Percentiles rank a stretch among this genome's conserved stretches.
phyloP scores from a whole-genome alignment of 177 flowering plant species.

The Vitis hybrid region DNA sequence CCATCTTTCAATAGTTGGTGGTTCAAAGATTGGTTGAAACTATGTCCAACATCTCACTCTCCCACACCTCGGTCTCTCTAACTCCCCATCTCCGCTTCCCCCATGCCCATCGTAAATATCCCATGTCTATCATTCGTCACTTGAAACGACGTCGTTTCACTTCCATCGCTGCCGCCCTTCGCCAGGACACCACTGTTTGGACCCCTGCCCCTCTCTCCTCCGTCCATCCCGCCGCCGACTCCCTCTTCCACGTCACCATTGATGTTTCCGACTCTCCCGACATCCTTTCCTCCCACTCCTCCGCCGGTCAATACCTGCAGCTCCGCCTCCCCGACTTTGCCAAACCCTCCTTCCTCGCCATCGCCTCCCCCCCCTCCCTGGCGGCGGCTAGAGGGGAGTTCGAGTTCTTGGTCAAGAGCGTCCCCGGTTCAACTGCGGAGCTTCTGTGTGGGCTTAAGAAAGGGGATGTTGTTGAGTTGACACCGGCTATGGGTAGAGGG shows the following conservation, averaged over 20 bases:
- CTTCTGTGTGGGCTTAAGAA: conserved; percentile 55
- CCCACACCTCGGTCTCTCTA: too few species aligned
- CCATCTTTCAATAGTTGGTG: too few species aligned
- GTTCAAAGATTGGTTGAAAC: too few species aligned
- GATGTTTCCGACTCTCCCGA: conserved; percentile 78
- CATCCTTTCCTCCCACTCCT: conserved; percentile 57
- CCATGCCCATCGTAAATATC: not conserved
- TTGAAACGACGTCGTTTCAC: conserved; percentile 21
- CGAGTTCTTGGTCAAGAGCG: conserved; percentile 78
- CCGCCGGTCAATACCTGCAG: conserved; percentile 92
- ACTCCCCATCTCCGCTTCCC: conserved; percentile 15
- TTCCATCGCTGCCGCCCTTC: conserved; percentile 54
- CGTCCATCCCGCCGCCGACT: conserved; percentile 69
- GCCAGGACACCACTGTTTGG: conserved; percentile 72
- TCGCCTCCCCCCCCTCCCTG: conserved; percentile 78
- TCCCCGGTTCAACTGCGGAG: conserved; percentile 79
- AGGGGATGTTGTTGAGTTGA: conserved; percentile 82
- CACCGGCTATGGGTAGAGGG: conserved; percentile 79
- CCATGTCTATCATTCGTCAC: conserved; percentile 8
- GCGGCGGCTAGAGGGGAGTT: conserved; percentile 50
- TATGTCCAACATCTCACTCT: too few species aligned
- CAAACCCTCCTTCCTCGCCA: conserved; percentile 78
- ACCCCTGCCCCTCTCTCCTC: conserved; percentile 60
- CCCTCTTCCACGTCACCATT: conserved; percentile 72
- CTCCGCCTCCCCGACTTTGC: conserved; percentile 52